phyloP scores from a whole-genome alignment of 805 yeast species.

The Saturnispora sanitii region DNA sequence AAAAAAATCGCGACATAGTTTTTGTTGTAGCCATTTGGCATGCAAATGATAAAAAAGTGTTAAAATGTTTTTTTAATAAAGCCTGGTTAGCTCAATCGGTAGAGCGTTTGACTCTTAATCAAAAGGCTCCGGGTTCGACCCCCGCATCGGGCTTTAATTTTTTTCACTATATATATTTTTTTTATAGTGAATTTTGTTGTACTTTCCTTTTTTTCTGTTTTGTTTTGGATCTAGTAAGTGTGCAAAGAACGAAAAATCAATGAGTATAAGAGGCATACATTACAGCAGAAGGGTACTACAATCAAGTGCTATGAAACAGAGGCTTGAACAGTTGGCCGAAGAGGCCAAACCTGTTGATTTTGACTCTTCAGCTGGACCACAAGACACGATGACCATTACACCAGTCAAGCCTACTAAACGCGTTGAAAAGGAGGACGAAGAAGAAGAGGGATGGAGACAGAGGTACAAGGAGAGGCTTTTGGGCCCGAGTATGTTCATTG shows the following conservation, averaged over 20 bases:
- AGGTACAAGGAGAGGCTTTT: not conserved
- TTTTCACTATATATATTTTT: no score
- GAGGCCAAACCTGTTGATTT: slow-evolving; percentile 29
- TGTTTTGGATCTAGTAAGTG: no score
- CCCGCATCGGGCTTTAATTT: slow-evolving; percentile 13
- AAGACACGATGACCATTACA: slow-evolving; percentile 21
- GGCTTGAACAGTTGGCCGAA: slow-evolving; percentile 34
- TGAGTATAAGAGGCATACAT: no score
- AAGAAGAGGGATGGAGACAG: not conserved
- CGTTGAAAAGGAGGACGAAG: slow-evolving; percentile 20
- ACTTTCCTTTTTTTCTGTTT: no score
- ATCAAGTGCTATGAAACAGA: slow-evolving; percentile 25
- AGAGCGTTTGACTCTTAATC: slow-evolving; percentile 17
- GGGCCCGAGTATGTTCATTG: no score
- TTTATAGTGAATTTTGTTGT: no score
- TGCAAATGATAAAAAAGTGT: no score
- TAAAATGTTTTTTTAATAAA: slow-evolving; percentile 29
- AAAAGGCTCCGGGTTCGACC: slow-evolving; percentile 16
- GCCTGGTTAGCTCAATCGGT: slow-evolving; percentile 17
- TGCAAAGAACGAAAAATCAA: no score
- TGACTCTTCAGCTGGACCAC: slow-evolving; percentile 28
- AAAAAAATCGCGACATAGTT: no score
- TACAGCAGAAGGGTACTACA: no score
- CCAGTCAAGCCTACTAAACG: slow-evolving; percentile 18
- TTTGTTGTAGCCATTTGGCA: no score